Evolutionary conservation across 148 eudicot species (phyloP), one percentile per base, ranked within the genome.

Genomic region (Mesembryanthemum crystallinum): DNA sequence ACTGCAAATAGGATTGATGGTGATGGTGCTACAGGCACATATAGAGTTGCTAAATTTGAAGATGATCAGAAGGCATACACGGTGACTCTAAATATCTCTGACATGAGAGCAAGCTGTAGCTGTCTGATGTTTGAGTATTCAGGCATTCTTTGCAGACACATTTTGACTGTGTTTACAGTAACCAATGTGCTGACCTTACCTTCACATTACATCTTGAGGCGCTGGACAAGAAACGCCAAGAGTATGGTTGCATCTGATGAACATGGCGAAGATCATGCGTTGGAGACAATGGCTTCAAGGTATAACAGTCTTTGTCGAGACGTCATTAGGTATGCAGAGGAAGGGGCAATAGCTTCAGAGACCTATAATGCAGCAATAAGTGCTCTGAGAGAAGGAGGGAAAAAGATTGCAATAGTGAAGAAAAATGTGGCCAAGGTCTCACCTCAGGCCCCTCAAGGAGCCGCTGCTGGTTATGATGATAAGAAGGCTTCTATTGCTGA

Each of bases 161-260:
- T 94, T 73, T 78, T 94, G 84, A 94, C 98, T 11, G 97, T 90
- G 65, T 94, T 90, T 79, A 88, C 98, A 25, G 98, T 94, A 42
- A 88, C 97, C 69, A 94, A 90, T 80, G 90, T 94, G 43, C 95
- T 94, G 80, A 94, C 95, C 45, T 82, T 94, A 77, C 98, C 98
- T 66, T 73, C 95, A 45, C 97, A 90, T 86, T 94, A 88, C 84
- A 88, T 94, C 72, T 83, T 90, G 82, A 94, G 83, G 79, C 90
- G 97, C 76, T 94, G 98, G 98, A 94, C 95, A 61, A 84, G 85
- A 82, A 86, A 86, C 86, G 97, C 97, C n/a, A 94, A 90, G 84
- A 79, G 73, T 76, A 80, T 76, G 67, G 62, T 39, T 78, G 77
- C 64, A 71, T 82, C 76, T 52, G 91, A 90, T 62, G 89, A 87